phyloP scores from a whole-genome alignment of 768 basidiomycete genomes.

The Tremella fuciformis region DNA sequence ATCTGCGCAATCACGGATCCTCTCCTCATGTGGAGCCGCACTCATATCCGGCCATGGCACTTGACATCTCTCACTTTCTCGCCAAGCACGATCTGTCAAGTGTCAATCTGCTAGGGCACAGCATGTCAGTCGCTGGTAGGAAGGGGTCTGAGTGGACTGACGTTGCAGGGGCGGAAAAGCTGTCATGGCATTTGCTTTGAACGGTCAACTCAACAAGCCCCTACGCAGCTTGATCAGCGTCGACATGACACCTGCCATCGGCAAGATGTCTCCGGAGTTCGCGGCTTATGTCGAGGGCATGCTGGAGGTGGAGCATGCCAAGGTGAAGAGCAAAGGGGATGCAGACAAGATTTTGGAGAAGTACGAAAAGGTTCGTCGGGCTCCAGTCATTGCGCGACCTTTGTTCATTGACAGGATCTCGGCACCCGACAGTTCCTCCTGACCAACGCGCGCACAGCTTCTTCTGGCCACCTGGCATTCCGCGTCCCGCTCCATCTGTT shows the following conservation, averaged over 20 bases:
- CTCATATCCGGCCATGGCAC: conserved; percentile 74
- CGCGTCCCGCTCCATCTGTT: conserved; percentile 71
- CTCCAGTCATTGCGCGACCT: not conserved
- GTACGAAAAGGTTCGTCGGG: conserved; percentile 61
- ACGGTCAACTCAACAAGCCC: conserved; percentile 42
- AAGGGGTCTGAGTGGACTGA: conserved; percentile 2
- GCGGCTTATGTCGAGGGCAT: conserved; percentile 66
- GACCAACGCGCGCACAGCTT: conserved; percentile 66
- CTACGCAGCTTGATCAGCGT: conserved; percentile 59
- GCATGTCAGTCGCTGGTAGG: conserved; percentile 64
- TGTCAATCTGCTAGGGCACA: conserved; percentile 79
- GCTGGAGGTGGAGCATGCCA: conserved; percentile 65
- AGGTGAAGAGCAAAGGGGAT: conserved; percentile 63
- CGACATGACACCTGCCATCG: conserved; percentile 72
- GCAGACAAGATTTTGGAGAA: conserved; percentile 65
- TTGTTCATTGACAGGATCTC: conserved; percentile 59
- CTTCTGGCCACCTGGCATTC: conserved; percentile 59
- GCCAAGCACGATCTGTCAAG: conserved; percentile 56
- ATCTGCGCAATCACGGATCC: conserved; percentile 83
- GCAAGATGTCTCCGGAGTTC: conserved; percentile 65
- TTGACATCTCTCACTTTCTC: conserved; percentile 71
- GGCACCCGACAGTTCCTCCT: conserved; percentile 75
- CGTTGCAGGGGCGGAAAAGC: conserved; percentile 70
- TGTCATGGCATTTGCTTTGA: conserved; percentile 51
- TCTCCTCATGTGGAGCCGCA: conserved; percentile 73